Evolutionary conservation across 805 yeast genomes (phyloP).

Genomic region (Wickerhamiella azyma): DNA sequence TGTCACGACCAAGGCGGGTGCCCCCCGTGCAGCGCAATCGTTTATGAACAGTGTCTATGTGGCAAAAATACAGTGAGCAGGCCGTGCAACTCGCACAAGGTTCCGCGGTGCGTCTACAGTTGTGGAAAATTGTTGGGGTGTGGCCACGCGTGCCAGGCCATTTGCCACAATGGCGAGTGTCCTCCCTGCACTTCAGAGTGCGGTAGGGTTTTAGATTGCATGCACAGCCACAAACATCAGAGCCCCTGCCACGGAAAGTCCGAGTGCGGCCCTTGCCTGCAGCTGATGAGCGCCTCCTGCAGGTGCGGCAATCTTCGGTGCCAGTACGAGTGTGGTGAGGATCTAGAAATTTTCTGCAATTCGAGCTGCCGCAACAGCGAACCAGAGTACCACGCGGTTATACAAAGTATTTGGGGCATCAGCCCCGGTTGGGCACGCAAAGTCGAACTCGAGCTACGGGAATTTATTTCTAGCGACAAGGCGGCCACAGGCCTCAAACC

Average conservation of each 20-base stretch:
- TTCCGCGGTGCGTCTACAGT: conserved; percentile 43
- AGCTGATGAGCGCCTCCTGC: conserved; percentile 41
- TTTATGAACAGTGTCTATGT: conserved; percentile 46
- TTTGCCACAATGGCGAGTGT: conserved; percentile 53
- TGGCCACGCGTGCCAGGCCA: conserved; percentile 41
- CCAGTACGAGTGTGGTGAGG: conserved; percentile 46
- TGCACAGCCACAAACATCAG: conserved; percentile 43
- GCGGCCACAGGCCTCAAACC: conserved; percentile 52
- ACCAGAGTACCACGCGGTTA: conserved; percentile 25
- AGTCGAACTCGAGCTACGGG: conserved; percentile 40
- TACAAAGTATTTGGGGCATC: conserved; percentile 30
- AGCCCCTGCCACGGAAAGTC: conserved; percentile 47
- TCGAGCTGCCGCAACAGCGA: conserved; percentile 42
- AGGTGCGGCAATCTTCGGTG: conserved; percentile 46
- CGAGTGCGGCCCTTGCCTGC: conserved; percentile 32
- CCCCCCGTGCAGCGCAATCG: conserved; percentile 23
- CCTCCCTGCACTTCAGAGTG: conserved; percentile 46
- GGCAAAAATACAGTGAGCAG: conserved; percentile 41
- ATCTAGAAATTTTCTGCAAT: conserved; percentile 28
- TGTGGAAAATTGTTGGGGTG: conserved; percentile 39
- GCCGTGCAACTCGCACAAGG: conserved; percentile 48
- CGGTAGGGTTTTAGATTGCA: conserved; percentile 37
- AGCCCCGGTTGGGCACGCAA: conserved; percentile 53
- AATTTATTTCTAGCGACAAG: conserved; percentile 32
- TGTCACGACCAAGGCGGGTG: conserved; percentile 15